phyloP scores from a whole-genome alignment of 805 yeast species.

The Kregervanrija fluxuum region DNA sequence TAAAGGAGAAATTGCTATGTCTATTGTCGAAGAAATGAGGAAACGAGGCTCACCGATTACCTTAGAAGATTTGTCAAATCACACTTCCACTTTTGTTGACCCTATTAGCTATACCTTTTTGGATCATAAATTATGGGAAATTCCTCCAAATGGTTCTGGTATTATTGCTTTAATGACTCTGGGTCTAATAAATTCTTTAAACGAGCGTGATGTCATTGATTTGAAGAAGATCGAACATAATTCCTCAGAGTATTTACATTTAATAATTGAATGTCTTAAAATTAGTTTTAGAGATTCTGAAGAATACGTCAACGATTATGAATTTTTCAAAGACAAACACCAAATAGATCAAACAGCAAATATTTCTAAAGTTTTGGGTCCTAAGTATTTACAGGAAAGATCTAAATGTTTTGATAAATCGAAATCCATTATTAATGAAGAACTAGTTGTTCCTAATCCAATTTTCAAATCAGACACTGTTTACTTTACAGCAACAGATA shows the following conservation, averaged over 20 bases:
- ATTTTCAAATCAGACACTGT: slow-evolving; percentile 63
- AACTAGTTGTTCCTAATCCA: slow-evolving; percentile 41
- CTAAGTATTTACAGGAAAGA: slow-evolving; percentile 43
- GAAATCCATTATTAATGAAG: slow-evolving; percentile 33
- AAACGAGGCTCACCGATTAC: slow-evolving; percentile 50
- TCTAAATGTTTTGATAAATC: slow-evolving; percentile 37
- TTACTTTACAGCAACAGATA: slow-evolving; percentile 57
- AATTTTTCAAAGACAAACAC: slow-evolving; percentile 22
- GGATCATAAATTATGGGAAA: slow-evolving; percentile 62
- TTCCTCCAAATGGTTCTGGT: slow-evolving; percentile 84
- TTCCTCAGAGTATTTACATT: slow-evolving; percentile 62
- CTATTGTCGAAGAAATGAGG: slow-evolving; percentile 48
- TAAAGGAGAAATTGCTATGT: slow-evolving; percentile 60
- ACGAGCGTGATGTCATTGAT: slow-evolving; percentile 35
- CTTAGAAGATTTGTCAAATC: slow-evolving; percentile 47
- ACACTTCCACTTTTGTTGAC: slow-evolving; percentile 55
- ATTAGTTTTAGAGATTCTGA: slow-evolving; percentile 70
- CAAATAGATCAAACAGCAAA: slow-evolving; percentile 10
- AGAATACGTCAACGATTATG: slow-evolving; percentile 61
- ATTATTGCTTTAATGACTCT: slow-evolving; percentile 65
- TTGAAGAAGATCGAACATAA: slow-evolving; percentile 47
- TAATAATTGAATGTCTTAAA: slow-evolving; percentile 65
- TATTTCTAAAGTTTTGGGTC: slow-evolving; percentile 37
- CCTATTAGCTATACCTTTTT: slow-evolving; percentile 51
- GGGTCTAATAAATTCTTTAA: slow-evolving; percentile 56